phyloP scores from a whole-genome alignment of 306 rosid species.

The Sesbania bispinosa region DNA sequence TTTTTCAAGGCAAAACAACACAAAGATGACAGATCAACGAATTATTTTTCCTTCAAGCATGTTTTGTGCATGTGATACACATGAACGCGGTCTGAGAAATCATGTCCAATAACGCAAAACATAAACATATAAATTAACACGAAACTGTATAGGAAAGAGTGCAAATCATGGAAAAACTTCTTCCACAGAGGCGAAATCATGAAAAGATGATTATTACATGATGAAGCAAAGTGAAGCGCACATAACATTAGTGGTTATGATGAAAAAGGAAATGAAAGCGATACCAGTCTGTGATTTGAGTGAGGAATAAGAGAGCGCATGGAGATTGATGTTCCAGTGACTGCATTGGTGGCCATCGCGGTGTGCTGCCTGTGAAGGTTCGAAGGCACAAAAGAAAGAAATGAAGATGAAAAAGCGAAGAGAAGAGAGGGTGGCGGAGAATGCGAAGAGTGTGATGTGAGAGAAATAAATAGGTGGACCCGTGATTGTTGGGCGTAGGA shows the following conservation, averaged over 20 bases:
- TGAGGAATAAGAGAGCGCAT: slow-evolving; percentile 28
- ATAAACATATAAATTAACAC: neutral
- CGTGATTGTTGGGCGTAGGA: neutral
- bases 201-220: neutral
- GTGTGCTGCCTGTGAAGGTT: slow-evolving; percentile 21
- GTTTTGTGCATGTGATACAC: neutral
- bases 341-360: slow-evolving; percentile 24
- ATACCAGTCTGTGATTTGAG: slow-evolving; percentile 33
- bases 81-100: neutral
- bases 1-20: neutral
- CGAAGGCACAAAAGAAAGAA: slow-evolving; percentile 4
- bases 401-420: slow-evolving; percentile 7
- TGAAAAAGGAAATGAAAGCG: neutral
- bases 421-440: slow-evolving; percentile 21
- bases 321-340: slow-evolving; percentile 28
- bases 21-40: no score
- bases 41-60: neutral
- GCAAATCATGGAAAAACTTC: neutral
- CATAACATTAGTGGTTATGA: neutral
- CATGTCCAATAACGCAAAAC: neutral
- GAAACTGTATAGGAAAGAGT: neutral
- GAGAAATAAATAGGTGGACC: neutral
- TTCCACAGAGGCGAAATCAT: neutral
- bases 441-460: slow-evolving; percentile 20
- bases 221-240: neutral